Evolutionary conservation across 2,329 filamentous ascomycete species (phyloP).

Genomic region (Pestalotiopsis sp.): DNA sequence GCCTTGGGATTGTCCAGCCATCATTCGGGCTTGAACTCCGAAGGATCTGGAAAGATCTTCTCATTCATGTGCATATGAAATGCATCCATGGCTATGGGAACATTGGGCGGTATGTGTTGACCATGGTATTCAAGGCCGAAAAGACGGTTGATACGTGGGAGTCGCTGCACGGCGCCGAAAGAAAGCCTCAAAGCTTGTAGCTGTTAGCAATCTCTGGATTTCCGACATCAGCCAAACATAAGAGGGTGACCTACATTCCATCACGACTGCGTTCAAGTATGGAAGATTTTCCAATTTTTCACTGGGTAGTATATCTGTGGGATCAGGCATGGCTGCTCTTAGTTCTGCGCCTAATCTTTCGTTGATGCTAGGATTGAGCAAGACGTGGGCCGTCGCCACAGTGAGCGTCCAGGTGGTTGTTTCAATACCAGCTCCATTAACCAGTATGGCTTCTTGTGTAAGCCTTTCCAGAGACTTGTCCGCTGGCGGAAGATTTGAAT

Average conservation of each 20-base stretch:
- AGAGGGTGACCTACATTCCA: conserved; percentile 36
- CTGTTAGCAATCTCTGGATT: conserved; percentile 1
- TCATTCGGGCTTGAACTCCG: conserved; percentile 18
- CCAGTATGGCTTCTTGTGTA: neutral
- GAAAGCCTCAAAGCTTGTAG: conserved; percentile 15
- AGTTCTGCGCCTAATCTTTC: conserved; percentile 15
- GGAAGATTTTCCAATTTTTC: conserved; percentile 28
- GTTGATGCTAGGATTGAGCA: neutral
- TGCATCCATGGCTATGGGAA: conserved; percentile 17
- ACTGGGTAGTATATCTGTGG: conserved; percentile 13
- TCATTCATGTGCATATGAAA: conserved; percentile 22
- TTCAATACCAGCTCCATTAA: conserved; percentile 1
- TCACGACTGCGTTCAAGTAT: conserved; percentile 45
- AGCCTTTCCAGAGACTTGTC: neutral
- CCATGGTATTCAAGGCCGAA: conserved; percentile 14
- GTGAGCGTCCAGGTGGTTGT: neutral
- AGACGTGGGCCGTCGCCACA: neutral
- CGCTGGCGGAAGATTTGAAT: neutral
- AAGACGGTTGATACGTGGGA: conserved; percentile 17
- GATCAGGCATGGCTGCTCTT: conserved; percentile 15
- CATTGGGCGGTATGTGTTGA: conserved; percentile 16
- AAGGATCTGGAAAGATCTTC: conserved; percentile 15
- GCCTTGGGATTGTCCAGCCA: conserved; percentile 20
- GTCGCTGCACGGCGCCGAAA: conserved; percentile 13
- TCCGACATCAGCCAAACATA: conserved; percentile 16